These are phyloP conservation scores for Kwoniella pini DNA, from an alignment of 768 basidiomycete genomes.

Conservation along the genomic window DNA sequence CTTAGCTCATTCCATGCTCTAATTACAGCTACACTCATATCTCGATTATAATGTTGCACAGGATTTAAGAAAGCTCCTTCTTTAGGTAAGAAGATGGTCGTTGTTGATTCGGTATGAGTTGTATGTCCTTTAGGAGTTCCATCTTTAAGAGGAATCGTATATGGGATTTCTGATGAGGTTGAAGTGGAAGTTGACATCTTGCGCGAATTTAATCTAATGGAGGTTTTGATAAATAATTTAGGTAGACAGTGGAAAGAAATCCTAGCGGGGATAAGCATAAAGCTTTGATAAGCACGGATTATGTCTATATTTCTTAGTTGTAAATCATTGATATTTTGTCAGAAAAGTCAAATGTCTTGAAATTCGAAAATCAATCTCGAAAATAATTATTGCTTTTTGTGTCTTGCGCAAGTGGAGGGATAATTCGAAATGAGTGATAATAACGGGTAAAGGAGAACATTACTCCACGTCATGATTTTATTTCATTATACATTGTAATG, in stretches of 20 bases:
- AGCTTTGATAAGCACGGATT: too few species aligned
- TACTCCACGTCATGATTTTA: conserved; percentile 18
- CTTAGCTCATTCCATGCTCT: conserved; percentile 77
- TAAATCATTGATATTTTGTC: too few species aligned
- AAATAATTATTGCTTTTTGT: neutral
- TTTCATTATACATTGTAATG: too few species aligned
- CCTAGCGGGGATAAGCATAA: too few species aligned
- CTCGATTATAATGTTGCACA: conserved; percentile 97
- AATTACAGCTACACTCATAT: conserved; percentile 87
- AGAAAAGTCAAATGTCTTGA: neutral
- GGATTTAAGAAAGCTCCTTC: conserved; percentile 91
- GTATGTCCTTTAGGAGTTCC: conserved; percentile 46
- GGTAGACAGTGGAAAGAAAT: too few species aligned
- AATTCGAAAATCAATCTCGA: conserved; percentile 3
- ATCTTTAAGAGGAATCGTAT: conserved; percentile 38
- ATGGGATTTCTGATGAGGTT: conserved; percentile 15
- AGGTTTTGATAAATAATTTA: neutral
- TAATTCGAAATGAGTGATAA: neutral
- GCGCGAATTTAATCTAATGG: neutral
- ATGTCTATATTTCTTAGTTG: too few species aligned
- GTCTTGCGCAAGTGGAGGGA: neutral
- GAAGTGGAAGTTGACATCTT: conserved; percentile 7
- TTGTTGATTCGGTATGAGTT: conserved; percentile 52
- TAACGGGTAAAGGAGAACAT: neutral
- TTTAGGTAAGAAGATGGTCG: conserved; percentile 68